Evolutionary conservation across 208 protist genomes (phyloP).

Genomic region (Crithidia thermophila): DNA sequence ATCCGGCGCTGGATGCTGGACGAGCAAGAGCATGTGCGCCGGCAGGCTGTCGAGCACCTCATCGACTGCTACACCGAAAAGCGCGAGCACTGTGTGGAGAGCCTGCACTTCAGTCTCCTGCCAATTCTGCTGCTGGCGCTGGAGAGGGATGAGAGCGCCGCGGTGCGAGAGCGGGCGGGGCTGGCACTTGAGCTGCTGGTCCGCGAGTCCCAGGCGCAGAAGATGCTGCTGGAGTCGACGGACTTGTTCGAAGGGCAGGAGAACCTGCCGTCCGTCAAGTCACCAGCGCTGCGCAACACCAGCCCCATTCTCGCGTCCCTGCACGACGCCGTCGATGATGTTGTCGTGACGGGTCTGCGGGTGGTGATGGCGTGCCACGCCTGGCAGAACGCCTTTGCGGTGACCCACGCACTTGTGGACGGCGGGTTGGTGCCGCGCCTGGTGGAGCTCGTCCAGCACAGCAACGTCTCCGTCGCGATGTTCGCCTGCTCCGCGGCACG

Average conservation of each 20-base stretch:
- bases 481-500: constrained; percentile 60
- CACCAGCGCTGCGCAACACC: constrained; percentile 25
- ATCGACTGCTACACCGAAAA: constrained; percentile 75
- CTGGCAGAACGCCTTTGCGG: constrained; percentile 58
- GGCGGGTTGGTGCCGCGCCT: constrained; percentile 42
- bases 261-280: background rate
- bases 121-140: constrained; percentile 61
- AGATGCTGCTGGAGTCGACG: constrained; percentile 42
- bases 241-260: constrained; percentile 7
- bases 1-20: constrained; percentile 70
- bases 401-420: constrained; percentile 52
- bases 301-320: constrained; percentile 42
- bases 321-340: constrained; percentile 49
- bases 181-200: constrained; percentile 70
- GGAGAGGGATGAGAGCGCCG: constrained; percentile 53
- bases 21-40: constrained; percentile 47
- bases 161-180: constrained; percentile 67
- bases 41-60: constrained; percentile 68
- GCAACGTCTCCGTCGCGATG: constrained; percentile 45
- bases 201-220: constrained; percentile 48
- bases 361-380: constrained; percentile 65
- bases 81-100: constrained; percentile 62
- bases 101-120: constrained; percentile 58
- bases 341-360: constrained; percentile 65
- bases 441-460: constrained; percentile 41